Evolutionary conservation across 768 basidiomycete genomes (phyloP).

Genomic region (Leucocoprinus birnbaumii): DNA sequence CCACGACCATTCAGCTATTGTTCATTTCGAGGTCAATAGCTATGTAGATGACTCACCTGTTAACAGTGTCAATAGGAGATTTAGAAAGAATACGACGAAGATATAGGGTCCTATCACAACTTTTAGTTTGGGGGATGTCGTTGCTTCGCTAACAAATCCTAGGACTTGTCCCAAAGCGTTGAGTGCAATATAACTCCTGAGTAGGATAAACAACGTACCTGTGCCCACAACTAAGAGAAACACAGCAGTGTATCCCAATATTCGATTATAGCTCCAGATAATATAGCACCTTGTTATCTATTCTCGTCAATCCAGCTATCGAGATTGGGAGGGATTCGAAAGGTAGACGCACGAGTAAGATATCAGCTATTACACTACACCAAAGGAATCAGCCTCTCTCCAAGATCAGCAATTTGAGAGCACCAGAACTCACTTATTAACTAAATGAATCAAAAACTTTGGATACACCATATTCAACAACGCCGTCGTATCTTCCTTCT

Average conservation of each 20-base stretch:
- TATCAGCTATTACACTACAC: constrained; percentile 14
- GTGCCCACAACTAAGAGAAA: constrained; percentile 29
- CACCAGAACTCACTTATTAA: constrained; percentile 31
- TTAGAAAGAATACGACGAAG: constrained; percentile 28
- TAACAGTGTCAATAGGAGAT: constrained; percentile 30
- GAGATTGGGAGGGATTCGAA: no score
- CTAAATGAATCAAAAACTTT: constrained; percentile 33
- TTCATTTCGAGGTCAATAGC: no score
- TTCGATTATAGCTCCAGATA: constrained; percentile 31
- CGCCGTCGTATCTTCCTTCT: constrained; percentile 4
- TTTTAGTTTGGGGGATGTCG: constrained; percentile 14
- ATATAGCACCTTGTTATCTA: constrained; percentile 34
- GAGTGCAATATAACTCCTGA: neutral
- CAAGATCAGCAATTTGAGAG: no score
- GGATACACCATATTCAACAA: constrained; percentile 21
- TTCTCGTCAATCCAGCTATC: no score
- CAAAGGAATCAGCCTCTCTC: no score
- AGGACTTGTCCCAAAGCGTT: constrained; percentile 15
- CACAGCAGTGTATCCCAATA: constrained; percentile 23
- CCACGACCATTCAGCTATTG: neutral
- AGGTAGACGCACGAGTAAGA: constrained; percentile 7
- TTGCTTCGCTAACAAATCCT: constrained; percentile 18
- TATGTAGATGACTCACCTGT: no score
- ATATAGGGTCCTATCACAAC: constrained; percentile 23
- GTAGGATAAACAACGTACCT: constrained; percentile 19